Percentiles rank a stretch among this genome's conserved stretches.
Evolutionary conservation across 805 yeast genomes (phyloP).

Genomic region (Lipomyces spencermartinsiae): DNA sequence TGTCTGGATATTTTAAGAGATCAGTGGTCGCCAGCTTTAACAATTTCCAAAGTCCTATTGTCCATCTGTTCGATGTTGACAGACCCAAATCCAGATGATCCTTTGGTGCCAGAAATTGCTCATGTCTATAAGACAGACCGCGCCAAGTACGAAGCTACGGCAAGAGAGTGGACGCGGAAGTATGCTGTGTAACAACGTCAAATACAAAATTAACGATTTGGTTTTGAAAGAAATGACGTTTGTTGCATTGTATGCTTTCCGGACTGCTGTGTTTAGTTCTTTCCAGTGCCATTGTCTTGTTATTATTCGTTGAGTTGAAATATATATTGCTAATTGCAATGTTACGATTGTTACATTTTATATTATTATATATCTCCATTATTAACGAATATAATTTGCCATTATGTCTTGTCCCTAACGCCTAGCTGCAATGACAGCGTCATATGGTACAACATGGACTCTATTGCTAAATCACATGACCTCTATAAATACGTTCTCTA

Average conservation of each 20-base stretch:
- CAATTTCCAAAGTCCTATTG: constrained; percentile 91
- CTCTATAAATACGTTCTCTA: no score
- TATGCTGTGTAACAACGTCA: constrained; percentile 74
- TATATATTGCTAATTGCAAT: constrained; percentile 2
- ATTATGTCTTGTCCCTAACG: not conserved
- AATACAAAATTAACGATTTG: constrained; percentile 1
- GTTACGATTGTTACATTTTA: constrained; percentile 5
- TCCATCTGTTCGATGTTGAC: constrained; percentile 95
- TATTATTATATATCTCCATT: not conserved
- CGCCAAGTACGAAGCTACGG: constrained; percentile 93
- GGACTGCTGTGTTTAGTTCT: not conserved
- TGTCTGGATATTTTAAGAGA: constrained; percentile 96
- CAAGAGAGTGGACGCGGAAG: constrained; percentile 98
- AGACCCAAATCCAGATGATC: constrained; percentile 99
- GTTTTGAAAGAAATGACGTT: not conserved
- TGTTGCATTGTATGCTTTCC: constrained; percentile 5
- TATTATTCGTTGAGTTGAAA: constrained; percentile 6
- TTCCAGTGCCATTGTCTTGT: not conserved
- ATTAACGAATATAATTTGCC: constrained; percentile 1
- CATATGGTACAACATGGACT: not conserved
- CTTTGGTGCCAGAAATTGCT: constrained; percentile 97
- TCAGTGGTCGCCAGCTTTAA: constrained; percentile 98
- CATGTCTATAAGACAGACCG: constrained; percentile 94
- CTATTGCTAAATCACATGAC: no score
- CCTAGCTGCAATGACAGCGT: not conserved